phyloP scores from a whole-genome alignment of 148 eudicot genomes.

The Persicaria maculosa region DNA sequence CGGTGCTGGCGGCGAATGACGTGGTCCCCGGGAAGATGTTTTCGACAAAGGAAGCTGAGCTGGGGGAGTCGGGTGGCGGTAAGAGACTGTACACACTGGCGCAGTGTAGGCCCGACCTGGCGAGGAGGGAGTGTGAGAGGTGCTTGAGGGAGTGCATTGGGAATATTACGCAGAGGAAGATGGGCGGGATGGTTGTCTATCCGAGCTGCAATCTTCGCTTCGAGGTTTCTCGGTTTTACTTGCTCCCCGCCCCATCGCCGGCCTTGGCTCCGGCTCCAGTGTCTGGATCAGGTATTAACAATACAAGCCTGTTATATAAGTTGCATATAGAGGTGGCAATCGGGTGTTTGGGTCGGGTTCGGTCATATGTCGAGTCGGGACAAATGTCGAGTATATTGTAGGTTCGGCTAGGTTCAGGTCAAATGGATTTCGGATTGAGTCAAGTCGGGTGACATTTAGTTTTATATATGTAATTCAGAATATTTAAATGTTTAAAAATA shows the following conservation, averaged over 20 bases:
- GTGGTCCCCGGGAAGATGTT: background rate
- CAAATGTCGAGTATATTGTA: too few relatives aligned
- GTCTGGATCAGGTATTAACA: too few relatives aligned
- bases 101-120: constrained; percentile 4
- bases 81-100: background rate
- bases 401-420: too few relatives aligned
- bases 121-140: background rate
- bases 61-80: background rate
- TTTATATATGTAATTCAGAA: too few relatives aligned
- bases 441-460: too few relatives aligned
- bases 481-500: too few relatives aligned
- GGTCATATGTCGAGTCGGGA: too few relatives aligned
- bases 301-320: too few relatives aligned
- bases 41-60: constrained; percentile 7
- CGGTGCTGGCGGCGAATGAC: background rate
- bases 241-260: background rate
- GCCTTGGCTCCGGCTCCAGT: too few relatives aligned
- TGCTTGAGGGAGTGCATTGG: constrained; percentile 4
- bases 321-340: too few relatives aligned
- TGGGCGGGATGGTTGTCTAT: background rate
- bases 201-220: constrained; percentile 4
- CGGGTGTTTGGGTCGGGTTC: too few relatives aligned
- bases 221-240: background rate
- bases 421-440: too few relatives aligned
- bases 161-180: background rate